A percentile compares a stretch with the other conserved stretches of the same genome.
Evolutionary conservation across 1,139 yeast genomes (phyloP).

Genomic region (Chernovozyma sophiae-reginae): DNA sequence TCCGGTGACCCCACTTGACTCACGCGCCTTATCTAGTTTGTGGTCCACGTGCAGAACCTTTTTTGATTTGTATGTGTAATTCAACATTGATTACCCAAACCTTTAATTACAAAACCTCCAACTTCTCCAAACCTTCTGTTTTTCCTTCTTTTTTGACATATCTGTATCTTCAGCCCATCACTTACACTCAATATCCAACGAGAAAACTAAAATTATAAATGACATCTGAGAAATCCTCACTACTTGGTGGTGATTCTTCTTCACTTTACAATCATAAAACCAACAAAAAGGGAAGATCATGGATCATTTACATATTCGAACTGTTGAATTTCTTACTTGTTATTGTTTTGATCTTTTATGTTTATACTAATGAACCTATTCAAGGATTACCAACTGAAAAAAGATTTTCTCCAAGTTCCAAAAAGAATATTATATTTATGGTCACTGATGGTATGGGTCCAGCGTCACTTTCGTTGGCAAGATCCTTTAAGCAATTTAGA

Average conservation of each 20-base stretch:
- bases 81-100: no score
- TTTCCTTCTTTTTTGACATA: no score
- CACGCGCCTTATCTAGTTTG: no score
- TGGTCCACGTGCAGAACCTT: no score
- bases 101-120: no score
- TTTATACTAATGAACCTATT: background rate
- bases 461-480: constrained; percentile 68
- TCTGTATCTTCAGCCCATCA: no score
- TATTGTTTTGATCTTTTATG: constrained; percentile 3
- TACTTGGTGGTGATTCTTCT: constrained; percentile 5
- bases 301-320: constrained; percentile 6
- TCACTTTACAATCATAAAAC: constrained; percentile 6
- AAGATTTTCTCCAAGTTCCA: constrained; percentile 7
- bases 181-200: no score
- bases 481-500: constrained; percentile 61
- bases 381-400: background rate
- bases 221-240: constrained; percentile 2
- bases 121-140: no score
- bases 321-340: constrained; percentile 5
- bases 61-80: no score
- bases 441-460: constrained; percentile 95
- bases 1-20: no score
- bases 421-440: constrained; percentile 71
- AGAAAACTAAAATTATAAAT: no score
- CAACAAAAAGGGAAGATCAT: constrained; percentile 3